Evolutionary conservation across 305 asterid species (phyloP), one percentile per base, ranked within the genome.

Genomic region (Lippia alba): DNA sequence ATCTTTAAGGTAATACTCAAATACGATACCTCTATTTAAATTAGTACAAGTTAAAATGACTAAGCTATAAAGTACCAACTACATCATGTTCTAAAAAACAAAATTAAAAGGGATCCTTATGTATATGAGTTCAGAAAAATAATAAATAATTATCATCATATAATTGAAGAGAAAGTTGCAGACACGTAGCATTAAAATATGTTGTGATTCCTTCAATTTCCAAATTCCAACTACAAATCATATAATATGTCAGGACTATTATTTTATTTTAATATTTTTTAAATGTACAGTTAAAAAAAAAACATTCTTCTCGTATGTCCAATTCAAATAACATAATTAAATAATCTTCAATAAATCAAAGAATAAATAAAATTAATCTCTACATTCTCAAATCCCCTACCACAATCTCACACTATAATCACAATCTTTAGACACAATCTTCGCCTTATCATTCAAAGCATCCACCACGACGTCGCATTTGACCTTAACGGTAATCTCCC

Each of bases 401-500:
- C 89, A 86, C 40, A 88, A 62, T 69, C 77, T 81, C 77, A 80
- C 80, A 57, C 80, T 79, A 64, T 82, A 77, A 73, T 66, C 77
- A 81, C 95, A 88, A 1, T 74, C 59, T 56, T 81, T 40, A 5
- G 90, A 81, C 15, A 78, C 64, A 51, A 86, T 74, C 40, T 74
- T 78, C 3, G 92, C 78, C 45, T 72, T 80, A 56, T 69, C 81
- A 63, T 56, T 80, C 59, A 88, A 67, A 8, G 76, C 77, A 65
- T 84, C 70, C 69, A 86, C 72, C 0, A 76, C 79, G 46, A 88
- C 76, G 77, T 83, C 89, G 80, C 95, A 86, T 12, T 72, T 76
- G 5, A 88, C 86, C 40, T 73, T 77, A 48, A 77, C 78, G 3
- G 53, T 76, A 14, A 88, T 79, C 66, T 76, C 75, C 95, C 95